Percentiles rank a stretch among this genome's conserved stretches.
These are phyloP conservation scores for Exserohilum rostratum DNA, from an alignment of 2,329 filamentous ascomycete species.

Conservation along the genomic window DNA sequence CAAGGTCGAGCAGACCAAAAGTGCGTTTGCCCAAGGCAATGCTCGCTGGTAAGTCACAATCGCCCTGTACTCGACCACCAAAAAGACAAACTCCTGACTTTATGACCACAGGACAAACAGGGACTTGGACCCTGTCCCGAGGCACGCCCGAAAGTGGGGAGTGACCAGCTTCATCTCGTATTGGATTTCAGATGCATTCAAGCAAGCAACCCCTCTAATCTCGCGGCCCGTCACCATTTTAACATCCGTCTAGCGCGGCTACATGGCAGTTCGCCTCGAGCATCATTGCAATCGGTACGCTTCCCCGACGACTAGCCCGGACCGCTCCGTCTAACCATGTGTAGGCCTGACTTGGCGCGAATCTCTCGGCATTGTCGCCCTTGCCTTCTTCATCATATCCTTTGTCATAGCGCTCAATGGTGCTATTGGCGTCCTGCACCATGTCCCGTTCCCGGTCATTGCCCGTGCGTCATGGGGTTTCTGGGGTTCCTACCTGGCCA, in stretches of 20 bases:
- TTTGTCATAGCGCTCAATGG: conserved; percentile 68
- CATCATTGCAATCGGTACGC: conserved; percentile 47
- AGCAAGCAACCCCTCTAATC: conserved; percentile 35
- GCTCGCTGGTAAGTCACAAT: conserved; percentile 36
- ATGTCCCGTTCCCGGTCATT: conserved; percentile 63
- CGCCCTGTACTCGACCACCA: neutral
- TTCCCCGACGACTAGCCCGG: neutral
- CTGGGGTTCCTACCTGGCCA: conserved; percentile 62
- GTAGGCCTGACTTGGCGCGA: conserved; percentile 62
- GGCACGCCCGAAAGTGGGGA: conserved; percentile 54
- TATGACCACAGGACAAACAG: conserved; percentile 49
- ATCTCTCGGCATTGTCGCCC: conserved; percentile 59
- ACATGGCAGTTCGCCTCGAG: conserved; percentile 59
- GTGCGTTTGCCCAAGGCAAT: conserved; percentile 53
- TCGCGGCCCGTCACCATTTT: neutral
- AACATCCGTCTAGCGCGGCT: conserved; percentile 44
- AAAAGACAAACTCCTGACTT: neutral
- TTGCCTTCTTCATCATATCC: conserved; percentile 60
- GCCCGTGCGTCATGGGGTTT: conserved; percentile 62
- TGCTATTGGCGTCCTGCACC: conserved; percentile 54
- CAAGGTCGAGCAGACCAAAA: conserved; percentile 53
- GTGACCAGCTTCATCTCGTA: conserved; percentile 56
- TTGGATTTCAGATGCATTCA: conserved; percentile 61
- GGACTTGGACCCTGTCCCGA: conserved; percentile 58
- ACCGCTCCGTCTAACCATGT: neutral